phyloP scores from a whole-genome alignment of 345 rosid genomes.

The Xanthoceras sorbifolium region DNA sequence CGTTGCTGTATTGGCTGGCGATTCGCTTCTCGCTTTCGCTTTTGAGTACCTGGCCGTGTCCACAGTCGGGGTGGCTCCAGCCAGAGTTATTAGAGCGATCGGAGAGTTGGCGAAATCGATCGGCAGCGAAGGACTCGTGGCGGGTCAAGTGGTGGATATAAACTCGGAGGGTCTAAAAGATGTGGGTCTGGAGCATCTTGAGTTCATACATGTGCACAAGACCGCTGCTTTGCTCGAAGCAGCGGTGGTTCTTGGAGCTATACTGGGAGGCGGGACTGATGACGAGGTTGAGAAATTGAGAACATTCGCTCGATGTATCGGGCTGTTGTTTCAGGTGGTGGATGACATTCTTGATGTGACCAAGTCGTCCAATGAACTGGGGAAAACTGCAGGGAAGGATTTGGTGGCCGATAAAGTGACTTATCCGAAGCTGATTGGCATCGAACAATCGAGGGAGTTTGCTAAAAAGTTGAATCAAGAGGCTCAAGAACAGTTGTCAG shows the following conservation, averaged over 20 bases:
- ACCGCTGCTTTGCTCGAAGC: conserved; percentile 85
- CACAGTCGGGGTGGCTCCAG: conserved; percentile 50
- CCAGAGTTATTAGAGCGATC: conserved; percentile 53
- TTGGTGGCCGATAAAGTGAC: conserved; percentile 80
- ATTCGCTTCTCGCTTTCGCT: conserved; percentile 74
- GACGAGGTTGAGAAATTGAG: conserved; percentile 76
- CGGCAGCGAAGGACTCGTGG: conserved; percentile 75
- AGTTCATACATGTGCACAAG: conserved; percentile 85
- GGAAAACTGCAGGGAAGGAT: conserved; percentile 97
- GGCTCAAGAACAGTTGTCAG: conserved; percentile 61
- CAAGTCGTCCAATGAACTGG: conserved; percentile 73
- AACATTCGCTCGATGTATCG: conserved; percentile 68
- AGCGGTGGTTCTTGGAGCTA: conserved; percentile 76
- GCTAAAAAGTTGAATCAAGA: conserved; percentile 69
- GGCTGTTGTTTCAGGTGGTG: conserved; percentile 89
- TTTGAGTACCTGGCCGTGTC: conserved; percentile 74
- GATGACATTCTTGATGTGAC: conserved; percentile 97
- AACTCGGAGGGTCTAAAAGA: conserved; percentile 57
- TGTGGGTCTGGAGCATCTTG: conserved; percentile 69
- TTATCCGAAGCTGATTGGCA: conserved; percentile 83
- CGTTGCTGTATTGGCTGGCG: conserved; percentile 86
- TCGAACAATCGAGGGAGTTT: conserved; percentile 70
- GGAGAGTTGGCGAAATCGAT: conserved; percentile 70
- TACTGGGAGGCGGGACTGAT: conserved; percentile 73
- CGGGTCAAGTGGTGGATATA: conserved; percentile 88